These are phyloP conservation scores for Darksidea phi DNA, from an alignment of 495 filamentous ascomycete species.

Conservation along the genomic window DNA sequence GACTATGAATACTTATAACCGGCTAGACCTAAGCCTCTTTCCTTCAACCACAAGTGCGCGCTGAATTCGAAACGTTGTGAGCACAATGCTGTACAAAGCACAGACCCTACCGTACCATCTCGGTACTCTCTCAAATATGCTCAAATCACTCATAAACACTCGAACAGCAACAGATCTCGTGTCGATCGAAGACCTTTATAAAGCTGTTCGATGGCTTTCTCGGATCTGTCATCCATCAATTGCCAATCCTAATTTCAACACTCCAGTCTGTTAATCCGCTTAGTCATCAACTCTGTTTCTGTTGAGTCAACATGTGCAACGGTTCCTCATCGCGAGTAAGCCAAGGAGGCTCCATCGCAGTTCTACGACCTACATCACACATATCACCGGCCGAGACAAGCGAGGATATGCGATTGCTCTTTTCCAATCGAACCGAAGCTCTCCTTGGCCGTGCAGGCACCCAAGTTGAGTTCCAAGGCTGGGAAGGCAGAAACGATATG, in stretches of 20 bases:
- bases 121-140: conserved; percentile 31
- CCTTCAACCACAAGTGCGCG: too few relatives aligned
- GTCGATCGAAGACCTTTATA: background rate
- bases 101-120: too few relatives aligned
- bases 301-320: conserved; percentile 25
- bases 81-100: too few relatives aligned
- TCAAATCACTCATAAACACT: conserved; percentile 17
- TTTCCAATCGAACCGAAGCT: conserved; percentile 8
- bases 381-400: background rate
- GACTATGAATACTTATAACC: too few relatives aligned
- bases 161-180: background rate
- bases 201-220: background rate
- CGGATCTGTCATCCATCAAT: background rate
- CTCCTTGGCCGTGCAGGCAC: background rate
- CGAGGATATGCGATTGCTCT: conserved; percentile 16
- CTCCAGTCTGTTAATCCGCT: too few relatives aligned
- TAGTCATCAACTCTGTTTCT: too few relatives aligned
- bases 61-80: too few relatives aligned
- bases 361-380: conserved; percentile 6
- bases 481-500: background rate
- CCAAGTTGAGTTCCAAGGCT: conserved; percentile 18
- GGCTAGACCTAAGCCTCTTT: too few relatives aligned
- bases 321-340: conserved; percentile 12
- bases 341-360: conserved; percentile 26
- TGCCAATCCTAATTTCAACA: too few relatives aligned